These are phyloP conservation scores for Thymus mandschuricus DNA, from an alignment of 257 asterid genomes.

Conservation along the genomic window DNA sequence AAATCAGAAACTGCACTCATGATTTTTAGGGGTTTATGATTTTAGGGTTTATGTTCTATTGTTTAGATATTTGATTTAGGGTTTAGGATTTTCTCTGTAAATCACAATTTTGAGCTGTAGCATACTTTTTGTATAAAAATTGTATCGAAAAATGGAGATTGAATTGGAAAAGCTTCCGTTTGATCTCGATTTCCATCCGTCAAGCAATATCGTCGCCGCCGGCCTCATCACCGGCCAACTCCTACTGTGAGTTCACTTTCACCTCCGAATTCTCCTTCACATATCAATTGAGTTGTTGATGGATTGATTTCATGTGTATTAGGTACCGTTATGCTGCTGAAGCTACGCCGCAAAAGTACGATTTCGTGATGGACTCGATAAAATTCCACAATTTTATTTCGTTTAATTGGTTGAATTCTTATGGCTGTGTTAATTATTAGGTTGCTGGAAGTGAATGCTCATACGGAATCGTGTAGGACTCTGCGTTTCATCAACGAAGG, in stretches of 20 bases:
- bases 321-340: constrained; percentile 76
- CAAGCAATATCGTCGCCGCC: constrained; percentile 67
- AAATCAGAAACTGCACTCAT: neutral
- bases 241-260: constrained; percentile 54
- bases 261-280: neutral
- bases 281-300: neutral
- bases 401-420: constrained; percentile 16
- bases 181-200: constrained; percentile 91
- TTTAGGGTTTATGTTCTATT: no score
- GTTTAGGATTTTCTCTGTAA: constrained; percentile 20
- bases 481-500: constrained; percentile 89
- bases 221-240: constrained; percentile 83
- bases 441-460: constrained; percentile 73
- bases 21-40: neutral
- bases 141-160: constrained; percentile 54
- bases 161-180: constrained; percentile 68
- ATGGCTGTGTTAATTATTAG: constrained; percentile 41
- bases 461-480: constrained; percentile 84
- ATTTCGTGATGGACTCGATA: neutral
- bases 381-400: neutral
- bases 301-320: constrained; percentile 1
- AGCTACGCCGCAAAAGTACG: constrained; percentile 65
- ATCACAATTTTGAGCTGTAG: constrained; percentile 15
- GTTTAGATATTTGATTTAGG: constrained; percentile 13
- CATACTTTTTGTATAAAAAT: neutral